Evolutionary conservation across 495 filamentous ascomycete genomes (phyloP).

Genomic region (Staphylotrichum tortipilum): DNA sequence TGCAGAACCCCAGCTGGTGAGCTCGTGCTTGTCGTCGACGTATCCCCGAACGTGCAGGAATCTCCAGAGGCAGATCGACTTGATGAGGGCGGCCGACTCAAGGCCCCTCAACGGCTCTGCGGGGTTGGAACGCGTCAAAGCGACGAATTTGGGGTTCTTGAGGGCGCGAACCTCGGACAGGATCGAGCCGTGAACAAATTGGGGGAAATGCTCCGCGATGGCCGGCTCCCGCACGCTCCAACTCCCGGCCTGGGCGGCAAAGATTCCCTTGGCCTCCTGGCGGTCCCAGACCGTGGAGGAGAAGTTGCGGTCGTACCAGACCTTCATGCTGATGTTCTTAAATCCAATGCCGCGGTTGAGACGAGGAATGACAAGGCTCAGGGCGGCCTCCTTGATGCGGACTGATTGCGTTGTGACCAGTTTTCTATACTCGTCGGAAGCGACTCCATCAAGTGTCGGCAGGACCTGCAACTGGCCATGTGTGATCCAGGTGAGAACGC

Average conservation of each 20-base stretch:
- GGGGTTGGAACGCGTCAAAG: conserved; percentile 50
- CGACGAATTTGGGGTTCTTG: conserved; percentile 54
- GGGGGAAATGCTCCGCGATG: conserved; percentile 36
- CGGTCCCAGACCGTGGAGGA: conserved; percentile 54
- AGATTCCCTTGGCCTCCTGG: conserved; percentile 46
- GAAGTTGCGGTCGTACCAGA: conserved; percentile 75
- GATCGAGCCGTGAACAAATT: conserved; percentile 46
- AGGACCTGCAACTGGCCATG: conserved; percentile 65
- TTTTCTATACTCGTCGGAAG: conserved; percentile 68
- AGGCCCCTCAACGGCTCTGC: conserved; percentile 36
- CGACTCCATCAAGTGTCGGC: conserved; percentile 73
- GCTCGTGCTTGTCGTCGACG: conserved; percentile 65
- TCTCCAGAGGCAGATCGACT: conserved; percentile 71
- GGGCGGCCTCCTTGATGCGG: conserved; percentile 61
- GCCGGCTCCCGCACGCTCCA: conserved; percentile 64
- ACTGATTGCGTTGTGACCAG: conserved; percentile 65
- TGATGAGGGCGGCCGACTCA: conserved; percentile 59
- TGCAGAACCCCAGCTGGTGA: conserved; percentile 78
- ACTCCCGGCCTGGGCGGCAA: conserved; percentile 51
- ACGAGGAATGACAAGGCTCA: conserved; percentile 65
- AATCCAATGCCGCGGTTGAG: conserved; percentile 73
- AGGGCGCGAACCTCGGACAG: conserved; percentile 51
- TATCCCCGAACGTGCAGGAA: conserved; percentile 86
- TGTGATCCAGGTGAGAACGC: conserved; percentile 71
- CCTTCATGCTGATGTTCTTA: conserved; percentile 63